Evolutionary conservation across 768 basidiomycete species (phyloP).

Genomic region (Imleria badia): DNA sequence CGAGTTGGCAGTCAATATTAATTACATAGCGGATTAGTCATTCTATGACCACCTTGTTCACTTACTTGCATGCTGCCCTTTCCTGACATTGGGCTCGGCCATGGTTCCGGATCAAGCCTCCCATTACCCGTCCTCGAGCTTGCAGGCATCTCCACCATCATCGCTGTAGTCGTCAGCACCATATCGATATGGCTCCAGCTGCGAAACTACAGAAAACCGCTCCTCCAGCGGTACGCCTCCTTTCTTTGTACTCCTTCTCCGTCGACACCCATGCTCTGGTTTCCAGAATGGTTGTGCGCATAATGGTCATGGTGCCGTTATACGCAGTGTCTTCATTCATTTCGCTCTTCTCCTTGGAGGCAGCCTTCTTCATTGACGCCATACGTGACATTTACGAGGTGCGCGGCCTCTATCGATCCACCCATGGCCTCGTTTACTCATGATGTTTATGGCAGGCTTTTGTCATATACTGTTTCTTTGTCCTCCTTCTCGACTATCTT

Average conservation of each 20-base stretch:
- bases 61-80: constrained; percentile 1
- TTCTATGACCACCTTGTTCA: background rate
- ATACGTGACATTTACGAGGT: constrained; percentile 97
- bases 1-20: too few relatives aligned
- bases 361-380: constrained; percentile 94
- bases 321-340: constrained; percentile 91
- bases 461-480: constrained; percentile 92
- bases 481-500: constrained; percentile 75
- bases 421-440: background rate
- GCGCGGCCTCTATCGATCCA: constrained; percentile 23
- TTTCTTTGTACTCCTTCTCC: background rate
- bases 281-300: constrained; percentile 82
- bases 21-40: too few relatives aligned
- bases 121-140: constrained; percentile 56
- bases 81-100: constrained; percentile 26
- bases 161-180: constrained; percentile 72
- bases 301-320: constrained; percentile 96
- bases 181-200: constrained; percentile 79
- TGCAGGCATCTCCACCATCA: constrained; percentile 60
- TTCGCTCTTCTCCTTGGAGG: constrained; percentile 90
- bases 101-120: constrained; percentile 61
- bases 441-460: constrained; percentile 58
- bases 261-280: constrained; percentile 3
- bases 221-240: constrained; percentile 63
- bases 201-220: constrained; percentile 82